These are phyloP conservation scores for Senna tora DNA, from an alignment of 306 rosid species.

Conservation along the genomic window DNA sequence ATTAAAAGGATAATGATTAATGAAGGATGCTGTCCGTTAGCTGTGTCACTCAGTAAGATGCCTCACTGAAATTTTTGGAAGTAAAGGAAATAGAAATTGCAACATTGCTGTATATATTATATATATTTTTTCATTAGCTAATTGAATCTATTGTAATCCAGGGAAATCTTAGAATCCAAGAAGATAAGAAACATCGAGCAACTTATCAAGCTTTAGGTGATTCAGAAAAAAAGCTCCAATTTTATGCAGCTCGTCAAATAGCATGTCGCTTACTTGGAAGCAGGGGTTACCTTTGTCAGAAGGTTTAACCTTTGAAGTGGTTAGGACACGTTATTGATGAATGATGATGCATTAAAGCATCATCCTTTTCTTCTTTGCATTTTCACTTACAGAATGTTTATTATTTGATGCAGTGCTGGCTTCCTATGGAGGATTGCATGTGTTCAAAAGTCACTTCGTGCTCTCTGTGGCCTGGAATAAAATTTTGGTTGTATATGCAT, in stretches of 20 bases:
- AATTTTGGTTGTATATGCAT: conserved; percentile 97
- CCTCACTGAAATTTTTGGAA: background rate
- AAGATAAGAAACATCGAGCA: conserved; percentile 88
- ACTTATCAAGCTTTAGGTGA: conserved; percentile 71
- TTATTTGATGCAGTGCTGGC: conserved; percentile 77
- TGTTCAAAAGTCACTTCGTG: conserved; percentile 62
- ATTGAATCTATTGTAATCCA: conserved; percentile 31
- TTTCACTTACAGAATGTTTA: conserved; percentile 8
- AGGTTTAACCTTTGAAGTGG: conserved; percentile 50
- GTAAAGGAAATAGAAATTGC: background rate
- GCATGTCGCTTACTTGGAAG: conserved; percentile 97
- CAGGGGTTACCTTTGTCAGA: conserved; percentile 89
- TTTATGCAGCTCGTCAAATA: conserved; percentile 86
- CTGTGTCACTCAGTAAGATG: background rate
- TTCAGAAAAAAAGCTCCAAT: conserved; percentile 79
- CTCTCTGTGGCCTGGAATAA: conserved; percentile 63
- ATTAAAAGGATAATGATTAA: background rate
- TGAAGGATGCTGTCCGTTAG: background rate
- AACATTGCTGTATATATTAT: background rate
- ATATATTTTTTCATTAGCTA: background rate
- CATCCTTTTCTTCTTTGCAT: background rate
- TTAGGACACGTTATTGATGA: conserved; percentile 5
- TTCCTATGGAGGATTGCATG: conserved; percentile 86
- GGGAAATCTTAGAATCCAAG: conserved; percentile 66
- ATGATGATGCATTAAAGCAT: conserved; percentile 14